A percentile compares a stretch with the other conserved stretches of the same genome.
These are phyloP conservation scores for Lithocarpus polystachyus DNA, from an alignment of 306 rosid species.

Conservation along the genomic window DNA sequence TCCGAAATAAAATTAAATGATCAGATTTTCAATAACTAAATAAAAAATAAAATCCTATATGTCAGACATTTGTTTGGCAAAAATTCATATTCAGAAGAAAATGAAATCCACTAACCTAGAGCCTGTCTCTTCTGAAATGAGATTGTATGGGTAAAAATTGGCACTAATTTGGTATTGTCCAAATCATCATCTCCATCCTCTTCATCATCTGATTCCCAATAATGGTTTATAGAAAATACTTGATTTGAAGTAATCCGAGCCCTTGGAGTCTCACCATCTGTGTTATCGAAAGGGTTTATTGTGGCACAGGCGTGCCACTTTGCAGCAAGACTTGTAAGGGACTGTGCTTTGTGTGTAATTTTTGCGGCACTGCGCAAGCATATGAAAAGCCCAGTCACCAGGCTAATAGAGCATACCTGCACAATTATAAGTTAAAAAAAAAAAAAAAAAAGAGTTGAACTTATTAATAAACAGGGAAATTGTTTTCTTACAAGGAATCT, in stretches of 20 bases:
- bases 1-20: too few relatives aligned
- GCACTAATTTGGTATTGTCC: conserved; percentile 61
- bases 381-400: conserved; percentile 75
- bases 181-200: conserved; percentile 69
- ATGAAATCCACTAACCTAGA: conserved; percentile 46
- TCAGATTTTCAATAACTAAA: too few relatives aligned
- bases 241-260: conserved; percentile 28
- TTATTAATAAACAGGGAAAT: neutral
- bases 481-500: neutral
- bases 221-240: conserved; percentile 20
- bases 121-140: conserved; percentile 92
- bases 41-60: too few relatives aligned
- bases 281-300: conserved; percentile 61
- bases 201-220: conserved; percentile 52
- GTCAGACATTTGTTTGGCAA: too few relatives aligned
- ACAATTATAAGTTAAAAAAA: neutral
- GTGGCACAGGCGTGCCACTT: conserved; percentile 88
- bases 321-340: conserved; percentile 72
- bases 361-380: conserved; percentile 74
- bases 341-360: conserved; percentile 86
- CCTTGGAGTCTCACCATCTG: conserved; percentile 54
- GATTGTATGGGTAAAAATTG: conserved; percentile 60
- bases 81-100: neutral
- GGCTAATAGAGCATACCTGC: conserved; percentile 77
- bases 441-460: neutral